A percentile compares a stretch with the other conserved stretches of the same genome.
These are phyloP conservation scores for Leavenworthia alabamica DNA, from an alignment of 345 rosid species.

Conservation along the genomic window DNA sequence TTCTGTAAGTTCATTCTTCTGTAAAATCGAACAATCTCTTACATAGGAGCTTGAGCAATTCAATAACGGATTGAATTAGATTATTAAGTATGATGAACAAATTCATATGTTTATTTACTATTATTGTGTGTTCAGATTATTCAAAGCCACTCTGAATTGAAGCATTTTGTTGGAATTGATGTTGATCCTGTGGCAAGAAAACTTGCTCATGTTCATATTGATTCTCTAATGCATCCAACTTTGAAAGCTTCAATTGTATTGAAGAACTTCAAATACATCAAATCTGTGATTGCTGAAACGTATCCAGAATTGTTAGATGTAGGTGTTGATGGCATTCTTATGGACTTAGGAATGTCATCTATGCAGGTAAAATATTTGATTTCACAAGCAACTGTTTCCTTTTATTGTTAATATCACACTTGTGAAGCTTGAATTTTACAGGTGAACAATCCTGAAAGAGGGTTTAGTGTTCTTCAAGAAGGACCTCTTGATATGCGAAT, in stretches of 20 bases:
- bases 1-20: slow-evolving; percentile 42
- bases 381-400: neutral
- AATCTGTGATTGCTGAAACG: slow-evolving; percentile 40
- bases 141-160: slow-evolving; percentile 56
- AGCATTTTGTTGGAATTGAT: slow-evolving; percentile 70
- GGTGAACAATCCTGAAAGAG: slow-evolving; percentile 87
- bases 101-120: neutral
- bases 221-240: slow-evolving; percentile 37
- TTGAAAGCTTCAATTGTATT: slow-evolving; percentile 43
- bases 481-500: slow-evolving; percentile 99
- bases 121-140: slow-evolving; percentile 48
- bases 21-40: neutral
- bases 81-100: neutral
- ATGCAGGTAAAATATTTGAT: slow-evolving; percentile 61
- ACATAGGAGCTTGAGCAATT: neutral
- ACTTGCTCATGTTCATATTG: slow-evolving; percentile 47
- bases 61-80: neutral
- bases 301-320: slow-evolving; percentile 36
- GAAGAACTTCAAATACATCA: slow-evolving; percentile 58
- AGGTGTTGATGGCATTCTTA: slow-evolving; percentile 78
- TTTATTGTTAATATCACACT: neutral
- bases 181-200: slow-evolving; percentile 79
- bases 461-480: slow-evolving; percentile 69
- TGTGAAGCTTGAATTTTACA: slow-evolving; percentile 16
- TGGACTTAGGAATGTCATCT: slow-evolving; percentile 98